Percentiles rank a stretch among this genome's conserved stretches.
Evolutionary conservation across 208 protist genomes (phyloP).

Genomic region (Trypanosoma rangeli): DNA sequence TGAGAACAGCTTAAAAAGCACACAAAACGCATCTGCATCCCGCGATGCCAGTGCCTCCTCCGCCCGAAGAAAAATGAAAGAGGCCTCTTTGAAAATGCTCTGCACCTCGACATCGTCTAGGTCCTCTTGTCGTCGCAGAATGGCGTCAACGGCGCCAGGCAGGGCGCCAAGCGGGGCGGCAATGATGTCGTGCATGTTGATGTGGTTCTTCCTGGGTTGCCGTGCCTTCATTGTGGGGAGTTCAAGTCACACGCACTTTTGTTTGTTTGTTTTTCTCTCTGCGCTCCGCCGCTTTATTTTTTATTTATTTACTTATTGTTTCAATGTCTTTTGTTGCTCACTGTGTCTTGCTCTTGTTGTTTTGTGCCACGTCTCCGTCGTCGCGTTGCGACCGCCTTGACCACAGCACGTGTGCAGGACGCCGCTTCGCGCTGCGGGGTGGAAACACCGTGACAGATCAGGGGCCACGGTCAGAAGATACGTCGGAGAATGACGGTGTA

Average conservation of each 20-base stretch:
- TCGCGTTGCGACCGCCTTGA: neutral
- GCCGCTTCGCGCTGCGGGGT: too few species aligned
- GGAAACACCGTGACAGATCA: too few species aligned
- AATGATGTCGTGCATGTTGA: conserved; percentile 92
- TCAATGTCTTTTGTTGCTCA: neutral
- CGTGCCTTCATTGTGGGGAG: conserved; percentile 46
- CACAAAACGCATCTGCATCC: conserved; percentile 72
- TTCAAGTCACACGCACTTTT: neutral
- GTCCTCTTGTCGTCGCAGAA: conserved; percentile 71
- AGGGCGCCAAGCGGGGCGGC: conserved; percentile 74
- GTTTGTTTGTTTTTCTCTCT: neutral
- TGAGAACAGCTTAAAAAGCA: conserved; percentile 80
- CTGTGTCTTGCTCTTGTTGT: neutral
- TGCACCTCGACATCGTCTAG: conserved; percentile 80
- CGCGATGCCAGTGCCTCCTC: conserved; percentile 76
- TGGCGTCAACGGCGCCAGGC: conserved; percentile 74
- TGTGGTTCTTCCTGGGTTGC: conserved; percentile 75
- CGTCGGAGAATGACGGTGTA: neutral
- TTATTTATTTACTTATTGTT: neutral
- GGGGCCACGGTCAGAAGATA: neutral
- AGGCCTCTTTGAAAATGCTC: conserved; percentile 77
- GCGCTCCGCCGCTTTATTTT: neutral
- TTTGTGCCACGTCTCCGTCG: neutral
- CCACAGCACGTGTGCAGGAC: neutral
- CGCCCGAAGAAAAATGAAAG: conserved; percentile 78